Evolutionary conservation across 805 yeast genomes (phyloP), one percentile per base, ranked within the genome.

Genomic region (Metschnikowia santaceciliae): DNA sequence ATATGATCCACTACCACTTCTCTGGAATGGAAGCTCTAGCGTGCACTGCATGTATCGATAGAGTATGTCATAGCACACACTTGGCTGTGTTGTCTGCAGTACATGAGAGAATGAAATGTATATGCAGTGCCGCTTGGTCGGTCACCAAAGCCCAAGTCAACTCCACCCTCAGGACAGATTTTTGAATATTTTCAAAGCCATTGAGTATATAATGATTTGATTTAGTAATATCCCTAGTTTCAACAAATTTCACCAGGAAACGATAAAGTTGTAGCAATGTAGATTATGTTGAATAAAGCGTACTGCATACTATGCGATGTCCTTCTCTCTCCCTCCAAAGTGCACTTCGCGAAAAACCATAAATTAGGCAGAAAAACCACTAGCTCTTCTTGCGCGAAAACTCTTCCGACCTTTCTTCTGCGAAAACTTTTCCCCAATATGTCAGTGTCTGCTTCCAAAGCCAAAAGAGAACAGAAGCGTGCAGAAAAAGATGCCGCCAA

Each of bases 381-480:
- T 14, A 42, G 32, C 40, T 33, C 39, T 36, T 36, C 39, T 36
- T 14, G n/a, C 39, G 39, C 39, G 39, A 36, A 36, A 37, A 36
- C 39, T 36, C 39, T 36, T 17, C 39, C 30, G 30, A 26, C 30
- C 30, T 26, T 23, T 19, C 22, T n/a, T 26, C 44, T 34, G 46
- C 43, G 49, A 46, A 46, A 48, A 32, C n/a, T 42, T 40, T 48
- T 37, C 33, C 26, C 41, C 15, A 23, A 8, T 10, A 70, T 70
- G 75, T 78, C 82, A 52, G 80, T 84, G 59, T 92, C 98, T 51
- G 84, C 97, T 59, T 90, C 97, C 19, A 92, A 92, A 72, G 98
- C 98, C 57, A 94, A 92, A 78, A 89, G 99, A 85, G 97, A 92
- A 59, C 96, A 96, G 59, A 92, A 91, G 77, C 90, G 90, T 73